These are phyloP conservation scores for Rhododendron kiyosumense DNA, from an alignment of 148 eudicot species.

Conservation along the genomic window DNA sequence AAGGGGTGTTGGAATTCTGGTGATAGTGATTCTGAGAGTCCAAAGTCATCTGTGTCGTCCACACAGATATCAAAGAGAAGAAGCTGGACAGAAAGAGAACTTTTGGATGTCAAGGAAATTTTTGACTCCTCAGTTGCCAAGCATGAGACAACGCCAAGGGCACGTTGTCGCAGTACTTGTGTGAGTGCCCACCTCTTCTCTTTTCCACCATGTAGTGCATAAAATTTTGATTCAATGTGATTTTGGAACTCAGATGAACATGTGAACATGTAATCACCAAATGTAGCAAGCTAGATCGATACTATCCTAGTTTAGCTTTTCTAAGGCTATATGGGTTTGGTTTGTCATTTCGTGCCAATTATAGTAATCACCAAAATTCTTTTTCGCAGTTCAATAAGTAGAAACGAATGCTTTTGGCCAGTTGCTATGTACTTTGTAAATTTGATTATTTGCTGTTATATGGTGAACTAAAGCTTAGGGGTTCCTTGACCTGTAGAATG, in stretches of 20 bases:
- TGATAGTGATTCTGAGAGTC: constrained; percentile 44
- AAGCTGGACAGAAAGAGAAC: constrained; percentile 42
- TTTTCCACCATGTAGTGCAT: not conserved
- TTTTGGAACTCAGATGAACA: not conserved
- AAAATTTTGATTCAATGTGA: not conserved
- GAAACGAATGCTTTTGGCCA: not conserved
- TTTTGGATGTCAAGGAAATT: constrained; percentile 32
- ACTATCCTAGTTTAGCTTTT: not conserved
- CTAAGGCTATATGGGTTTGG: not conserved
- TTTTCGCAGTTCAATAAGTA: not conserved
- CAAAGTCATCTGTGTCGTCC: constrained; percentile 18
- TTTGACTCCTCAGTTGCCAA: constrained; percentile 35
- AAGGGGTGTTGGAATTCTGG: constrained; percentile 3
- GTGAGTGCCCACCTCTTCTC: constrained; percentile 17
- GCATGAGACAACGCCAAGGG: constrained; percentile 16
- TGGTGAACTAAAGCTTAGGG: not conserved
- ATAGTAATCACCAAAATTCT: not conserved
- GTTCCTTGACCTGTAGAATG: not conserved
- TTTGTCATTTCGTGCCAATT: not conserved
- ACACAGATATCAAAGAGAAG: constrained; percentile 28
- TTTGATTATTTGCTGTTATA: not conserved
- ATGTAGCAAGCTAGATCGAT: not conserved
- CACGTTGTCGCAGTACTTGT: constrained; percentile 33
- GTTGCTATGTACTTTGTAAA: not conserved
- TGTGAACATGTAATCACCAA: not conserved